Conservation (phyloP, 2,329 filamentous ascomycete species). For the Penicillium verrucosum region DNA sequence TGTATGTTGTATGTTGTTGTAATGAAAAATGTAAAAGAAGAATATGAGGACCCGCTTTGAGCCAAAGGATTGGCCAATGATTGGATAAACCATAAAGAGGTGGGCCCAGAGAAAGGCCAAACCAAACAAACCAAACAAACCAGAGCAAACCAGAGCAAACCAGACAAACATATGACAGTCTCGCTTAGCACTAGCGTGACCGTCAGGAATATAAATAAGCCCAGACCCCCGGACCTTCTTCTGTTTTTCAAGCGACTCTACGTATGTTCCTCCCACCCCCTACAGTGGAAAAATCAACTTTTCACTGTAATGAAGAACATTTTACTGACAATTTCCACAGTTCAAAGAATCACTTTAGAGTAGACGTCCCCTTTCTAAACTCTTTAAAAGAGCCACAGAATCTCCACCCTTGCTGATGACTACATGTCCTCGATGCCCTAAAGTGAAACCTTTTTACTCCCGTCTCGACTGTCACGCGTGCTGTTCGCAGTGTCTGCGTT, state of each 20-base stretch:
- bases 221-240: conserved; percentile 22
- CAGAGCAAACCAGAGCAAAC: conserved; percentile 9
- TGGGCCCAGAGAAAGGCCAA: fast-evolving
- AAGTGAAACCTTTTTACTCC: conserved; percentile 71
- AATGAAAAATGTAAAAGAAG: background rate
- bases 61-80: background rate
- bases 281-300: conserved; percentile 16
- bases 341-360: conserved; percentile 95
- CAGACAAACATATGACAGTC: conserved; percentile 14
- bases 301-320: conserved; percentile 15
- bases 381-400: conserved; percentile 89
- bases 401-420: conserved; percentile 93
- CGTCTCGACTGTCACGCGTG: conserved; percentile 36
- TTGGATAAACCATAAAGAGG: background rate
- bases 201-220: conserved; percentile 28
- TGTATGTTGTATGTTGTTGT: too few species aligned
- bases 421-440: conserved; percentile 78
- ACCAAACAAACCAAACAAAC: background rate
- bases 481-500: conserved; percentile 34
- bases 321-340: conserved; percentile 35
- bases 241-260: conserved; percentile 45
- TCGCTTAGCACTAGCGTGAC: conserved; percentile 31
- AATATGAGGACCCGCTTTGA: background rate
- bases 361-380: conserved; percentile 86
- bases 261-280: conserved; percentile 33